A percentile compares a stretch with the other conserved stretches of the same genome.
Conservation (phyloP, 108 stramenopile genomes). For the Nitzschia sp. region DNA sequence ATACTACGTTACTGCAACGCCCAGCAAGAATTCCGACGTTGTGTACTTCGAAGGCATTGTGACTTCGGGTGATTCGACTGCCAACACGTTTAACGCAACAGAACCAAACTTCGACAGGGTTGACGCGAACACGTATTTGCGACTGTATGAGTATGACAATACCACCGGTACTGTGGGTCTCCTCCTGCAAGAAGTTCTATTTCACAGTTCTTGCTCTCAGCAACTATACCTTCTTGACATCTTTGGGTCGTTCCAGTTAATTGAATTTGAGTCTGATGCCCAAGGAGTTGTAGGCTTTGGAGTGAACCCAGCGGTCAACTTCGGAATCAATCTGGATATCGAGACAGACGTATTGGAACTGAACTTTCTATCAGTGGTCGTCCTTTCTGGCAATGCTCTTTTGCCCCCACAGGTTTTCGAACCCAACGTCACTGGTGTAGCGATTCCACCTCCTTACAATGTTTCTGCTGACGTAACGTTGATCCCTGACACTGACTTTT, state of each 20-base stretch:
- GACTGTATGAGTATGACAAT: not conserved
- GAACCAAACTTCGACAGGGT: not conserved
- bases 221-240: constrained; percentile 27
- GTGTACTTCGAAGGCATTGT: constrained; percentile 16
- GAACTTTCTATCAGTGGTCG: constrained; percentile 9
- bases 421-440: not conserved
- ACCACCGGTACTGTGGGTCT: not conserved
- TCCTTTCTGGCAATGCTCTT: not conserved
- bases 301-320: constrained; percentile 1
- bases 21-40: not conserved
- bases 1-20: constrained; percentile 1
- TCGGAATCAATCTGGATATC: constrained; percentile 3
- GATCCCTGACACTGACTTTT: not conserved
- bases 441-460: constrained; percentile 9
- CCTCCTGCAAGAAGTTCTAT: constrained; percentile 19
- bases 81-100: constrained; percentile 11
- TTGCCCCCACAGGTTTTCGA: constrained; percentile 3
- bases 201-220: constrained; percentile 40
- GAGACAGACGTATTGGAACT: not conserved
- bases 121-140: constrained; percentile 14
- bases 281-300: not conserved
- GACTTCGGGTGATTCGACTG: not conserved
- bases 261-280: constrained; percentile 19
- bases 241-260: constrained; percentile 35
- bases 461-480: not conserved